Evolutionary conservation across 805 yeast species (phyloP), one percentile per base, ranked within the genome.

Genomic region (Yamadazyma sp.): DNA sequence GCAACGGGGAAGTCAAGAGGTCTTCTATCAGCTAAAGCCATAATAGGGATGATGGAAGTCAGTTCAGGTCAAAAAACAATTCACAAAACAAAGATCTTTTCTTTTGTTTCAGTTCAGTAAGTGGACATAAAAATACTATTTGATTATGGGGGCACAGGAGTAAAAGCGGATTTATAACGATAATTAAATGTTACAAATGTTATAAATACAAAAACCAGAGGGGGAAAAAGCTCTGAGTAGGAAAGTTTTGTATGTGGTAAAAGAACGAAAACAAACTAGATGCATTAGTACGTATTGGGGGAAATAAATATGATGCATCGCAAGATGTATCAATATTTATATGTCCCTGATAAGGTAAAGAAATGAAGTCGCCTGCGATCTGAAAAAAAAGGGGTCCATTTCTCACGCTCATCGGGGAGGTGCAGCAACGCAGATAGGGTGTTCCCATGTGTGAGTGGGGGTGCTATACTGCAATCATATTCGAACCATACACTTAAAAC

Each of bases 11-110:
- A 64, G 23, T 71, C 75, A 37, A 77, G 68, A 18, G 83, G 83
- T 70, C 82, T 76, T 67, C 81, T 73, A 54, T 78, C 80, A 44
- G 84, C 78, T 62, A 78, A 69, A 40, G 84, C 84, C 84, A 78
- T 78, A 31, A 28, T 55, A 20, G 14, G 22, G 28, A 21, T 20
- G 21, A 35, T 30, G 8, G 19, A 10, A 26, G 29, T 24, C 28
- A 34, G 21, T 34, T 34, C 31, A 27, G 37, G 11, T 12, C 10
- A 31, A 31, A 28, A 28, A 28, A 8, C 22, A 32, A 22, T 18
- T 22, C 24, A 30, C 22, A 20, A 23, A 38, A 32, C 23, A 16
- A 25, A 16, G 16, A 32, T 20, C 23, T 12, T 12, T 13, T 25
- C 10, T 21, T 16, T 28, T 28, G 32, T 14, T 28, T 28, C n/a